These are phyloP conservation scores for Evansstolkia leycettana DNA, from an alignment of 495 filamentous ascomycete genomes.

Conservation along the genomic window DNA sequence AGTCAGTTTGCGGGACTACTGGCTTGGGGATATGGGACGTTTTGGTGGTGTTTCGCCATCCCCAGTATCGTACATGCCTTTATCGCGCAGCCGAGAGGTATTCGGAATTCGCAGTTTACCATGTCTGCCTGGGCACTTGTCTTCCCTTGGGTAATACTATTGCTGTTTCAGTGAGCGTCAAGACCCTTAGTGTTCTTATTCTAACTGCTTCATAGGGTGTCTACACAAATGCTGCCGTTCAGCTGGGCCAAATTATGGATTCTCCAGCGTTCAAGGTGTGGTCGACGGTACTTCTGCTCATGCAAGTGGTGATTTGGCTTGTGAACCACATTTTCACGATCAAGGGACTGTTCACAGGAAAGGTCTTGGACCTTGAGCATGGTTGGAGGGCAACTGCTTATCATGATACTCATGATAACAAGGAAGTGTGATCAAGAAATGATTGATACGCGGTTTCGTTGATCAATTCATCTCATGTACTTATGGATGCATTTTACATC, in stretches of 20 bases:
- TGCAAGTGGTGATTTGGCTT: slow-evolving; percentile 12
- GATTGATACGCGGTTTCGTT: no score
- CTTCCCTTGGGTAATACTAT: slow-evolving; percentile 15
- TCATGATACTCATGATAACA: neutral
- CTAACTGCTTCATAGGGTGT: slow-evolving; percentile 9
- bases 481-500: no score
- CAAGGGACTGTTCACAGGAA: slow-evolving; percentile 14
- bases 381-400: slow-evolving; percentile 7
- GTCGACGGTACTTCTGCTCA: slow-evolving; percentile 15
- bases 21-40: slow-evolving; percentile 18
- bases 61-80: slow-evolving; percentile 19
- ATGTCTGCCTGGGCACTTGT: slow-evolving; percentile 16
- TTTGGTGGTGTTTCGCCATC: slow-evolving; percentile 23
- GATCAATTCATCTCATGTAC: no score
- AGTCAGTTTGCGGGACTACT: slow-evolving; percentile 16
- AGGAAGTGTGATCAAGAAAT: no score
- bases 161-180: neutral
- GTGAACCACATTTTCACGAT: slow-evolving; percentile 13
- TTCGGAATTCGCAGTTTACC: slow-evolving; percentile 9
- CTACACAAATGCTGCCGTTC: slow-evolving; percentile 19
- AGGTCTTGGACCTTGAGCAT: slow-evolving; percentile 12
- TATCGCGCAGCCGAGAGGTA: slow-evolving; percentile 10
- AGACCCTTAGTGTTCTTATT: no score
- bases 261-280: slow-evolving; percentile 16
- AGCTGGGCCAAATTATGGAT: slow-evolving; percentile 18